Conservation (phyloP, 2,329 filamentous ascomycete genomes). For the Sporothrix dimorphospora region DNA sequence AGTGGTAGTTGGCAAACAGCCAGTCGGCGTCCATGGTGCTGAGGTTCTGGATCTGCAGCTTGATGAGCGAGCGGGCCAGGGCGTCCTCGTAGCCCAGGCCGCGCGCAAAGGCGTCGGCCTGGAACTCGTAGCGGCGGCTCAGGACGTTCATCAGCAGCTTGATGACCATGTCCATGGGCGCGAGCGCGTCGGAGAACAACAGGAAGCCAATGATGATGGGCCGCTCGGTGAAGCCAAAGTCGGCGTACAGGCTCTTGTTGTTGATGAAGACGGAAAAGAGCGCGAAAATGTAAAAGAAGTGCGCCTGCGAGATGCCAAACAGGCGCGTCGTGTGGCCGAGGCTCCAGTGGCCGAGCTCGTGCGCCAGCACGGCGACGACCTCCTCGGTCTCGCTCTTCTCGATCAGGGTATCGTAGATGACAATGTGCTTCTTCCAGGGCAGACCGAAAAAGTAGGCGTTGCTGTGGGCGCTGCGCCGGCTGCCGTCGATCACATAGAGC, state of each 20-base stretch:
- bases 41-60: slow-evolving; percentile 97
- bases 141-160: slow-evolving; percentile 96
- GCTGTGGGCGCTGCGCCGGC: slow-evolving; percentile 84
- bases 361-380: slow-evolving; percentile 90
- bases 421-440: slow-evolving; percentile 99
- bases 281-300: slow-evolving; percentile 95
- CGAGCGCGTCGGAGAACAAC: slow-evolving; percentile 94
- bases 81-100: slow-evolving; percentile 81
- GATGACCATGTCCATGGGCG: slow-evolving; percentile 90
- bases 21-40: slow-evolving; percentile 99
- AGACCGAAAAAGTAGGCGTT: slow-evolving; percentile 95
- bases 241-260: slow-evolving; percentile 86
- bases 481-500: slow-evolving; percentile 92
- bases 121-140: slow-evolving; percentile 92
- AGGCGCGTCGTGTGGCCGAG: slow-evolving; percentile 92
- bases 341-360: slow-evolving; percentile 97
- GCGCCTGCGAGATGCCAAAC: slow-evolving; percentile 84
- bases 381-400: slow-evolving; percentile 92
- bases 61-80: slow-evolving; percentile 86
- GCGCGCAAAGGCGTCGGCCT: slow-evolving; percentile 89
- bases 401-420: slow-evolving; percentile 96
- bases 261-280: slow-evolving; percentile 97
- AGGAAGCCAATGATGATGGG: slow-evolving; percentile 98
- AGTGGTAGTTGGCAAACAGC: slow-evolving; percentile 98
- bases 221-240: slow-evolving; percentile 86